phyloP scores from a whole-genome alignment of 2,329 filamentous ascomycete species.

The Exophiala spinifera region DNA sequence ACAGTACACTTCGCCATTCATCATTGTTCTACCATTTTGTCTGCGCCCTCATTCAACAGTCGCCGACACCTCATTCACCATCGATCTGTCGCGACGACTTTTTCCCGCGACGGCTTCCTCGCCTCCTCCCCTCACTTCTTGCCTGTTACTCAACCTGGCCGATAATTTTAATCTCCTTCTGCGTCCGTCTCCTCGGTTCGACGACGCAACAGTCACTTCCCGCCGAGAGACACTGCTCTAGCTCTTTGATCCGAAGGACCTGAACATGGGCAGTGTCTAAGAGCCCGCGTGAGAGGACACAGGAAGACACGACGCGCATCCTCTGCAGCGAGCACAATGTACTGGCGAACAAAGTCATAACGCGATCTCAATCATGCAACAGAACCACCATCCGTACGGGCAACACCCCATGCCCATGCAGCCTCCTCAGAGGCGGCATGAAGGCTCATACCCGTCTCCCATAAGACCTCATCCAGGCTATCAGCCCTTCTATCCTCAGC shows the following conservation, averaged over 20 bases:
- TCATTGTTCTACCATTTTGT: no score
- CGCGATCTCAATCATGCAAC: constrained; percentile 35
- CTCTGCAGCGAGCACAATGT: constrained; percentile 14
- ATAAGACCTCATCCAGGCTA: constrained; percentile 59
- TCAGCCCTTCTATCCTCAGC: constrained; percentile 56
- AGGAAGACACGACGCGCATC: constrained; percentile 11
- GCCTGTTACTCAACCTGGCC: neutral
- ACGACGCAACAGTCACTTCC: neutral
- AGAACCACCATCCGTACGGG: constrained; percentile 37
- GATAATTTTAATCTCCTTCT: neutral
- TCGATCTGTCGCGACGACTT: neutral
- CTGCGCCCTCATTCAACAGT: no score
- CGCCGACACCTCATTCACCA: no score
- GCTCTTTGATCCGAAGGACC: neutral
- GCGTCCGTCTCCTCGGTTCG: neutral
- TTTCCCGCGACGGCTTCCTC: neutral
- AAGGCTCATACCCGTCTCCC: constrained; percentile 48
- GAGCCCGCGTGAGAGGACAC: constrained; percentile 9
- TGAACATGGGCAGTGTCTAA: constrained; percentile 9
- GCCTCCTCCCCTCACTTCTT: neutral
- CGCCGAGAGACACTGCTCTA: no score
- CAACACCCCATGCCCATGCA: constrained; percentile 48
- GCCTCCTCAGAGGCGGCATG: constrained; percentile 46
- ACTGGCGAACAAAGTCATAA: constrained; percentile 23
- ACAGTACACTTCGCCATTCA: no score